A percentile compares a stretch with the other conserved stretches of the same genome.
phyloP scores from a whole-genome alignment of 257 asterid species.

The Striga asiatica region DNA sequence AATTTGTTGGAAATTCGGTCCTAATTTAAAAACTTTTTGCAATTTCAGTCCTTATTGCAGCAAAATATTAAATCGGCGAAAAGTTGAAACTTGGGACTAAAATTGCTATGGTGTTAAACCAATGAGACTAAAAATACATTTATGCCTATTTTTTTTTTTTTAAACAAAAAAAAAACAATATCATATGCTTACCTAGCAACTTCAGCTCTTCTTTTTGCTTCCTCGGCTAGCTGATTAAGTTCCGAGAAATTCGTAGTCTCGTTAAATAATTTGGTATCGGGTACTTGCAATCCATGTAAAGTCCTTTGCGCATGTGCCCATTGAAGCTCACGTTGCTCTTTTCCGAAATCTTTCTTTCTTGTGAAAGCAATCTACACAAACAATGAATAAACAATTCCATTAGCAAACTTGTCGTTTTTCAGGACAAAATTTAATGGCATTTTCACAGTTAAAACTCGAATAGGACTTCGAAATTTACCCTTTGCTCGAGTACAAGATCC shows the following conservation, averaged over 20 bases:
- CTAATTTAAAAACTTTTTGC: too few relatives aligned
- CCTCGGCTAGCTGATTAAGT: constrained; percentile 96
- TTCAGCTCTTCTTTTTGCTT: constrained; percentile 94
- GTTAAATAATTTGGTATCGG: constrained; percentile 72
- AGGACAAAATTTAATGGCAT: neutral
- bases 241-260: constrained; percentile 71
- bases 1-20: too few relatives aligned
- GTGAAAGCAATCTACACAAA: constrained; percentile 82
- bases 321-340: constrained; percentile 88
- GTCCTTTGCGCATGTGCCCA: constrained; percentile 99
- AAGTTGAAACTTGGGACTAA: too few relatives aligned
- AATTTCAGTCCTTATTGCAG: too few relatives aligned
- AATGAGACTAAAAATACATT: too few relatives aligned
- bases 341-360: constrained; percentile 86
- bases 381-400: neutral
- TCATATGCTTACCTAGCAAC: constrained; percentile 73
- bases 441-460: neutral
- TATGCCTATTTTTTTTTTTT: too few relatives aligned
- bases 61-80: too few relatives aligned
- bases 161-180: neutral
- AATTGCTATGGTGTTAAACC: too few relatives aligned
- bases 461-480: constrained; percentile 34
- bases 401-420: neutral
- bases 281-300: constrained; percentile 90
- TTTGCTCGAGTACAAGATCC: constrained; percentile 93